Conservation (phyloP, 768 basidiomycete species). For the Auriscalpium microsporum region DNA sequence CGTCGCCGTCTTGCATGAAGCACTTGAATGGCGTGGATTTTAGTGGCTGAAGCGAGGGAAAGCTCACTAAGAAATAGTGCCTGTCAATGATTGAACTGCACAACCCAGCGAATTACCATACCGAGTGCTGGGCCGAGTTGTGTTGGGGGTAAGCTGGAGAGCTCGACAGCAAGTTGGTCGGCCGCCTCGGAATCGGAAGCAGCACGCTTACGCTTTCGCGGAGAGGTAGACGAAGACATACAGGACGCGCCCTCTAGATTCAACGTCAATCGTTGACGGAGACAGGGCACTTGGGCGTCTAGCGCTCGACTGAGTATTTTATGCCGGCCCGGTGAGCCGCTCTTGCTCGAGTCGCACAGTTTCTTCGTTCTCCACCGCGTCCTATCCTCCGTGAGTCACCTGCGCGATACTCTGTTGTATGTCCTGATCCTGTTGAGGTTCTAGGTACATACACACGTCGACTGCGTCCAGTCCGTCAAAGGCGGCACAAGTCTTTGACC, state of each 20-base stretch:
- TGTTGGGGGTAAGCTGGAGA: slow-evolving; percentile 26
- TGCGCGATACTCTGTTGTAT: too few relatives aligned
- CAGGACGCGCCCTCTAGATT: neutral
- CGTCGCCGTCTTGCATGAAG: slow-evolving; percentile 35
- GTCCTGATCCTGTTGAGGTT: too few relatives aligned
- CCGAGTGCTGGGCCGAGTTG: slow-evolving; percentile 46
- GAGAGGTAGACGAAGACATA: neutral
- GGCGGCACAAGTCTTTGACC: neutral
- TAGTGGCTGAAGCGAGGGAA: slow-evolving; percentile 57
- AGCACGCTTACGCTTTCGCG: slow-evolving; percentile 40
- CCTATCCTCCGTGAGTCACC: too few relatives aligned
- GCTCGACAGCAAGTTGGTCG: slow-evolving; percentile 27
- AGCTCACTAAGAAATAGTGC: slow-evolving; percentile 36
- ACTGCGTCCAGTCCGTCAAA: neutral
- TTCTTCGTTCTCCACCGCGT: too few relatives aligned
- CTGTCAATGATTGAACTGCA: neutral
- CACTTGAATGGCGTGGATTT: slow-evolving; percentile 51
- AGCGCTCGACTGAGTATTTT: neutral
- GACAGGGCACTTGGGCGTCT: neutral
- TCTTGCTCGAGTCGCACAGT: too few relatives aligned
- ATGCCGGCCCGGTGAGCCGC: neutral
- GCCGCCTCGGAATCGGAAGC: slow-evolving; percentile 23
- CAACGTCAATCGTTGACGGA: neutral
- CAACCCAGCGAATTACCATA: slow-evolving; percentile 20
- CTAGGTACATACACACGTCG: too few relatives aligned